phyloP scores from a whole-genome alignment of 2,329 filamentous ascomycete species.

The Fusarium sacchari region DNA sequence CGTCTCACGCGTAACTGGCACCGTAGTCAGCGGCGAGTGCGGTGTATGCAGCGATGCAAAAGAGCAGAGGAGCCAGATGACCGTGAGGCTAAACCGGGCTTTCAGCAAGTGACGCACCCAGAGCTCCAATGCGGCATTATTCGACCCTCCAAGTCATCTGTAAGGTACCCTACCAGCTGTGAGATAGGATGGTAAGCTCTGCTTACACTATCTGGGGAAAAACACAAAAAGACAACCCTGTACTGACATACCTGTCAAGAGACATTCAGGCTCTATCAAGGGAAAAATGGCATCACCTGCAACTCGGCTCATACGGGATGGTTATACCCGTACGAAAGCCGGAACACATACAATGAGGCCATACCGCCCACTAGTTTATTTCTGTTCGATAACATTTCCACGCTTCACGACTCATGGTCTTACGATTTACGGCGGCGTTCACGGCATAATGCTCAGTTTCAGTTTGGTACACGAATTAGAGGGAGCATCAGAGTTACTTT shows the following conservation, averaged over 20 bases:
- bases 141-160: not conserved
- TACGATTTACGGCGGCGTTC: constrained; percentile 32
- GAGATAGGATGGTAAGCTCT: constrained; percentile 12
- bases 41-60: constrained; percentile 37
- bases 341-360: not conserved
- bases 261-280: constrained; percentile 4
- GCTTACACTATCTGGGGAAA: constrained; percentile 7
- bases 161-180: constrained; percentile 9
- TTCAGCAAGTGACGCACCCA: constrained; percentile 35
- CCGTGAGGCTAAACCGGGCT: constrained; percentile 35
- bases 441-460: constrained; percentile 8
- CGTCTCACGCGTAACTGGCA: constrained; percentile 40
- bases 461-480: constrained; percentile 17
- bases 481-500: constrained; percentile 15
- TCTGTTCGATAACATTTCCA: constrained; percentile 4
- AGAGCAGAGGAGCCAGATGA: constrained; percentile 35
- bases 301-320: constrained; percentile 1
- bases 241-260: constrained; percentile 5
- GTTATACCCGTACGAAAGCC: not conserved
- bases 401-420: constrained; percentile 31
- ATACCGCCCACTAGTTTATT: not conserved
- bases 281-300: not conserved
- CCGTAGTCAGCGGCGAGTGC: constrained; percentile 40
- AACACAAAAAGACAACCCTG: not conserved
- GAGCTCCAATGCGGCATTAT: constrained; percentile 10